These are phyloP conservation scores for Macrophomina pseudophaseolina DNA, from an alignment of 2,329 filamentous ascomycete genomes.

Conservation along the genomic window DNA sequence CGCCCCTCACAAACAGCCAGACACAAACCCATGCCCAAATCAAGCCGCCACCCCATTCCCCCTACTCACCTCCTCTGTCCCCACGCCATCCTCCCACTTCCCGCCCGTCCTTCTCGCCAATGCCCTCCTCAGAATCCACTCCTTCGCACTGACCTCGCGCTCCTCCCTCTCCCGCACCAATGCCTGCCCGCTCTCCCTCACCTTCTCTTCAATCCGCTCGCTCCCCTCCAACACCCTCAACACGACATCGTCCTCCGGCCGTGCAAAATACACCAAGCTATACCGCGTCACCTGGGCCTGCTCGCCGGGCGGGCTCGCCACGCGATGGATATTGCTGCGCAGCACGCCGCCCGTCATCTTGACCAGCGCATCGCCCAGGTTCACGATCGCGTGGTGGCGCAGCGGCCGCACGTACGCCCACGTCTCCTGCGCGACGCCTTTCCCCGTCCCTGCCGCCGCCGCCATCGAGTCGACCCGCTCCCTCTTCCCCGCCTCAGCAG, in stretches of 20 bases:
- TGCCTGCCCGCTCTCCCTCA: constrained; percentile 33
- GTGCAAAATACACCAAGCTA: constrained; percentile 61
- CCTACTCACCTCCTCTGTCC: constrained; percentile 39
- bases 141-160: constrained; percentile 46
- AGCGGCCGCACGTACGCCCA: constrained; percentile 62
- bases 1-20: too few species aligned
- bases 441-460: background rate
- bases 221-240: constrained; percentile 29
- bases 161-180: constrained; percentile 28
- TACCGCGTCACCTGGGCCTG: constrained; percentile 54
- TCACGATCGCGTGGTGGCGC: constrained; percentile 54
- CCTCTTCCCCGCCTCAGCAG: background rate
- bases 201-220: constrained; percentile 31
- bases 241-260: constrained; percentile 49
- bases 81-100: constrained; percentile 38
- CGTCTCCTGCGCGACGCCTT: constrained; percentile 34
- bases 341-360: constrained; percentile 51
- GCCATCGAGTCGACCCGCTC: background rate
- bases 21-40: background rate
- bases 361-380: constrained; percentile 55
- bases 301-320: constrained; percentile 54
- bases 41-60: background rate
- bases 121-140: constrained; percentile 50
- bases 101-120: constrained; percentile 41
- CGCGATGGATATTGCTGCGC: constrained; percentile 54